These are phyloP conservation scores for Irpex sp. DNA, from an alignment of 1,284 basidiomycete species.

Conservation along the genomic window DNA sequence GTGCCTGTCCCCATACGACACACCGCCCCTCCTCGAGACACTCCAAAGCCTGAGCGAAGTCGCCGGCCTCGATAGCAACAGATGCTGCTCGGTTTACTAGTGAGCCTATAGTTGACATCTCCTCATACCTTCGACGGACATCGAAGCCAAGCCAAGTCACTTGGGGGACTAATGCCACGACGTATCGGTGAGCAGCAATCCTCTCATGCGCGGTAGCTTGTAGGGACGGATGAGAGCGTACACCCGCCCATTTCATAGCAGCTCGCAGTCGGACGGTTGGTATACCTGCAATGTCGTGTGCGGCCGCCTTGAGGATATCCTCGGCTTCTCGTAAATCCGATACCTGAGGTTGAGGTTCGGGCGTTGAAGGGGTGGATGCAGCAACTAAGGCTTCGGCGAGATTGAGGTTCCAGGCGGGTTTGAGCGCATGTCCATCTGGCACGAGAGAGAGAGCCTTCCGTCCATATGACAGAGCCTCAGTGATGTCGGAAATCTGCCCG, in stretches of 20 bases:
- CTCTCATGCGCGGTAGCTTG: background rate
- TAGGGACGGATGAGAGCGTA: background rate
- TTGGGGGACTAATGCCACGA: background rate
- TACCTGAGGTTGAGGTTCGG: background rate
- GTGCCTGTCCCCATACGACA: background rate
- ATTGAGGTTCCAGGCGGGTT: background rate
- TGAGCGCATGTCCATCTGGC: background rate
- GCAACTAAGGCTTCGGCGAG: background rate
- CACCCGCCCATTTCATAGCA: background rate
- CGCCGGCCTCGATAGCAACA: background rate
- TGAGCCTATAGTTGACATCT: background rate
- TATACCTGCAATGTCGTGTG: background rate
- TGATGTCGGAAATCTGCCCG: background rate
- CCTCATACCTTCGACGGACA: background rate
- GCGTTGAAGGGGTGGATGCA: background rate
- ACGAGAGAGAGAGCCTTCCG: background rate
- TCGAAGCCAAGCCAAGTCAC: background rate
- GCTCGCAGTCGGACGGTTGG: background rate
- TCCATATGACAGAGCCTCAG: background rate
- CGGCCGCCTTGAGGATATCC: background rate
- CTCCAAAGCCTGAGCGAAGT: background rate
- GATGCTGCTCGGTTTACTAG: background rate
- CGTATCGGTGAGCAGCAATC: background rate
- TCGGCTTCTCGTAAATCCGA: background rate
- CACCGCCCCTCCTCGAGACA: background rate